These are phyloP conservation scores for Macrotyloma uniflorum DNA, from an alignment of 306 rosid species.

Conservation along the genomic window DNA sequence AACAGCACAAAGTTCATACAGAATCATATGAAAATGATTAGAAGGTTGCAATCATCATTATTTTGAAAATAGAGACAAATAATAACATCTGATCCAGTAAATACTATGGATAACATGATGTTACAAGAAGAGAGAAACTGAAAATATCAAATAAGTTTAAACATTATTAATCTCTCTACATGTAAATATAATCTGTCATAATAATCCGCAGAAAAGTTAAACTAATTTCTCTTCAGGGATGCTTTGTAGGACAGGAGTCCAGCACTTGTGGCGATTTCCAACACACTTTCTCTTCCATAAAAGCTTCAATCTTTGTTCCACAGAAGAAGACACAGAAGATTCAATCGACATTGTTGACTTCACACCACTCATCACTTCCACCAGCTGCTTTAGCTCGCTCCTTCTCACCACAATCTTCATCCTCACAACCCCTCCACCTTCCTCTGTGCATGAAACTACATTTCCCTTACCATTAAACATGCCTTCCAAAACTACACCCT, in stretches of 20 bases:
- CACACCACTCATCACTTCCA: slow-evolving; percentile 37
- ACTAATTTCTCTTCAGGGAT: slow-evolving; percentile 54
- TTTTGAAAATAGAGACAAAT: not conserved
- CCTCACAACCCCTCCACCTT: slow-evolving; percentile 58
- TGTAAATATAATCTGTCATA: not conserved
- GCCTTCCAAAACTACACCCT: slow-evolving; percentile 30
- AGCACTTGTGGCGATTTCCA: slow-evolving; percentile 3
- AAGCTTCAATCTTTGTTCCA: slow-evolving; percentile 47
- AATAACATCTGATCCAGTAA: too few relatives aligned
- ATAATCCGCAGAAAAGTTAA: not conserved
- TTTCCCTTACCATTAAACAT: slow-evolving; percentile 24
- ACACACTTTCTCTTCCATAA: slow-evolving; percentile 43
- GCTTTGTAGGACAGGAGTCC: slow-evolving; percentile 63
- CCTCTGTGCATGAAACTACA: slow-evolving; percentile 42
- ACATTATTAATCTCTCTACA: too few relatives aligned
- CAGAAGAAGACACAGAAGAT: not conserved
- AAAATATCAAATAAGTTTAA: too few relatives aligned
- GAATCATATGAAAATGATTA: not conserved
- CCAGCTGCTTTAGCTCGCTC: slow-evolving; percentile 51
- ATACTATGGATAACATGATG: too few relatives aligned
- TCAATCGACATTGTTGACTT: not conserved
- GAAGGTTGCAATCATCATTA: not conserved
- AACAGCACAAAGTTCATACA: not conserved
- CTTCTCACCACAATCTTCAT: slow-evolving; percentile 59
- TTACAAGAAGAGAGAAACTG: too few relatives aligned